Conservation (phyloP, 106 monocot genomes). For the Iris macrosiphon region DNA sequence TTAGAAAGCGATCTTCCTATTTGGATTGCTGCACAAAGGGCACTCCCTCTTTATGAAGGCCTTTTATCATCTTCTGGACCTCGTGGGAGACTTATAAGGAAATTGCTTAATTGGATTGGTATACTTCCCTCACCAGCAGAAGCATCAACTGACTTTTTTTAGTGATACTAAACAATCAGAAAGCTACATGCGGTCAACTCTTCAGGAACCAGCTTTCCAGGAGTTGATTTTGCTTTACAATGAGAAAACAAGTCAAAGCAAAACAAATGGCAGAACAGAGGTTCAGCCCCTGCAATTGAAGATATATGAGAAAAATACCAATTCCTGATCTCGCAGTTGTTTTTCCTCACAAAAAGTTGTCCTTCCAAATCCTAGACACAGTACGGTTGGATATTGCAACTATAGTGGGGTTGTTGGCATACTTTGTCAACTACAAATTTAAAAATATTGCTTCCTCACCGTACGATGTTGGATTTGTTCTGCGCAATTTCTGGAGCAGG, state of each 20-base stretch:
- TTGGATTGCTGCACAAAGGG: slow-evolving; percentile 90
- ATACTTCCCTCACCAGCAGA: slow-evolving; percentile 59
- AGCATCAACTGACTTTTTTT: slow-evolving; percentile 29
- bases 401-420: slow-evolving; percentile 80
- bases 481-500: too few species aligned
- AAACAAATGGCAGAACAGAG: slow-evolving; percentile 17
- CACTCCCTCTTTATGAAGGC: slow-evolving; percentile 79
- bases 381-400: slow-evolving; percentile 92
- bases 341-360: slow-evolving; percentile 96
- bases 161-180: slow-evolving; percentile 31
- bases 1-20: slow-evolving; percentile 57
- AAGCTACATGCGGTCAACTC: slow-evolving; percentile 49
- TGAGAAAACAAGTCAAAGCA: slow-evolving; percentile 38
- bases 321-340: slow-evolving; percentile 97
- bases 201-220: slow-evolving; percentile 97
- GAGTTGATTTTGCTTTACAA: slow-evolving; percentile 89
- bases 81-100: slow-evolving; percentile 78
- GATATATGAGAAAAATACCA: slow-evolving; percentile 91
- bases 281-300: slow-evolving; percentile 61
- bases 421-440: too few species aligned
- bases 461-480: too few species aligned
- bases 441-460: too few species aligned
- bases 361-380: slow-evolving; percentile 89
- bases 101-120: slow-evolving; percentile 72
- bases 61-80: slow-evolving; percentile 82